Percentiles rank a stretch among this genome's conserved stretches.
These are phyloP conservation scores for Crocinoboletus sp. DNA, from an alignment of 1,284 basidiomycete species.

Conservation along the genomic window DNA sequence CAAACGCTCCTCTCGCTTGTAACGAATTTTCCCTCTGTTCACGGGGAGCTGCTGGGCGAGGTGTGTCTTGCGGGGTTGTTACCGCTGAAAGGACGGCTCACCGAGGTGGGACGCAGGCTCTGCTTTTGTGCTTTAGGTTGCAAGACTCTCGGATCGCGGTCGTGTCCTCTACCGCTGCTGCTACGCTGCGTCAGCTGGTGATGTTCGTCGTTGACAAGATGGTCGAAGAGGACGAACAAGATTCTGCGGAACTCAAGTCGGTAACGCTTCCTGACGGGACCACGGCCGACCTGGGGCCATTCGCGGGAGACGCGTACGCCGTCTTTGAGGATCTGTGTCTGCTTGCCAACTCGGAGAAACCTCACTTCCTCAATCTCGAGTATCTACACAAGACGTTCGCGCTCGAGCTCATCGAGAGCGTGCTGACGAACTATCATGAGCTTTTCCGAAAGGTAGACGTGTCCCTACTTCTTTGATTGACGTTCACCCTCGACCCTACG, in stretches of 20 bases:
- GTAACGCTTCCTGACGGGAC: conserved; percentile 60
- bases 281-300: conserved; percentile 63
- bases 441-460: conserved; percentile 73
- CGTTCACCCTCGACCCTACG: conserved; percentile 1
- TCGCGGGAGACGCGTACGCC: conserved; percentile 82
- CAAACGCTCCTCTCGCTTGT: conserved; percentile 89
- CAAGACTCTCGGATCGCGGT: conserved; percentile 96
- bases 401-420: conserved; percentile 94
- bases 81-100: neutral
- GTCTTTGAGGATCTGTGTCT: conserved; percentile 91
- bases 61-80: conserved; percentile 40
- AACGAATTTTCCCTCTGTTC: conserved; percentile 80
- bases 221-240: conserved; percentile 67
- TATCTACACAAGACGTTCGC: conserved; percentile 91
- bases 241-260: conserved; percentile 31
- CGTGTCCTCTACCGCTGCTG: conserved; percentile 95
- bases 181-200: conserved; percentile 92
- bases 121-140: conserved; percentile 90
- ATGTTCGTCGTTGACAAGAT: conserved; percentile 99
- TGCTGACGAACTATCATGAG: conserved; percentile 90
- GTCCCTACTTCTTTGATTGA: neutral
- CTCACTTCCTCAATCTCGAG: conserved; percentile 82
- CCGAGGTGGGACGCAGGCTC: conserved; percentile 48
- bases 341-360: conserved; percentile 79
- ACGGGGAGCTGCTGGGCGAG: conserved; percentile 76